Base-by-base conservation (phyloP, 352 stramenopile species). In the Halophytophthora polymorphica region DNA sequence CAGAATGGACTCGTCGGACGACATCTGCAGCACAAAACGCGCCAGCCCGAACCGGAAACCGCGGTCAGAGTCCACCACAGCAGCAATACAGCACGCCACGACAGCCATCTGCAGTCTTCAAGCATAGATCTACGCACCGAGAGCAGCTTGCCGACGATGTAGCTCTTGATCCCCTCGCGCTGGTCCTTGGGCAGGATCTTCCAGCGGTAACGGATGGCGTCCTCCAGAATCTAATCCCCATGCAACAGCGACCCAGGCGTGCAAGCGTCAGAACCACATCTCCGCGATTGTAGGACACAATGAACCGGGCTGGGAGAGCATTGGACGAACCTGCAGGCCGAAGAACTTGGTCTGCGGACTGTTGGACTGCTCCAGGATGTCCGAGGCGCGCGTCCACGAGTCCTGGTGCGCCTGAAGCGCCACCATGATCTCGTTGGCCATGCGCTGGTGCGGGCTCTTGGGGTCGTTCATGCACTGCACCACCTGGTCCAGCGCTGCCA, bases 91-190 rank as follows among this genome's bases (percentile, higher is more conserved):
- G 4, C 45, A 45, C 48, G 97, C 83, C 59, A 69, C 63, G 23
- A 98, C 90, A 40, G 98, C 82, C 71, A 98, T 98, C 48, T 79
- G 74, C 11, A 98, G 88, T 35, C 98, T 93, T 17, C 4, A 38
- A 38, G 11, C 11, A 38, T 38, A 47, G 23, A 18, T 17, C 43
- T 35, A 59, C 62, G 55, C 49, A 98, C 89, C 64, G 77, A 73
- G 31, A 99, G 89, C 49, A 99, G 83, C 71, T 99, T 99, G 57
- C 85, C 81, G 6, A 98, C 93, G 37, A 99, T 96, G 73, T 98
- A 99, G 54, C 97, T 98, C 79, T 98, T 98, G 61, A 99, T 98
- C 38, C 96, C 96, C 50, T 99, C 93, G 34, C 94, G 92, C 73
- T 99, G 96, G 48, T 98, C 93, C 53, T 88, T 83, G n/a, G 95